Evolutionary conservation across 1,284 basidiomycete species (phyloP).

Genomic region (Fistulina hepatica): DNA sequence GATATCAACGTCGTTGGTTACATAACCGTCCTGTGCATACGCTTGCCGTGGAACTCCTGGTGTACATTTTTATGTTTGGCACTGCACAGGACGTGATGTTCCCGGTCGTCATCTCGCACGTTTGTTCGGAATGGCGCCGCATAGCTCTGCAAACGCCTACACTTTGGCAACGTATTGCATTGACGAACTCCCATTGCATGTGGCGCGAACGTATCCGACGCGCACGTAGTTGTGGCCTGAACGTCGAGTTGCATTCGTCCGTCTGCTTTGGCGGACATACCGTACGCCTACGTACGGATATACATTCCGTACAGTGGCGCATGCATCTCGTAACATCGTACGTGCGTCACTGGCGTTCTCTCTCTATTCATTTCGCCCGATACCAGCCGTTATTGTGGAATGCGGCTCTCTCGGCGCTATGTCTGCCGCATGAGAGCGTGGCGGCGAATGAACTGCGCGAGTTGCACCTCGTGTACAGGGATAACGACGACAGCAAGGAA

Average conservation of each 20-base stretch:
- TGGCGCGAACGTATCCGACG: conserved; percentile 50
- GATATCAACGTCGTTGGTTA: too few species aligned
- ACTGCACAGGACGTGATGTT: conserved; percentile 42
- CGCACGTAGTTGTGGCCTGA: conserved; percentile 45
- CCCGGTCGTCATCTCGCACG: conserved; percentile 49
- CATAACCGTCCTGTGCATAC: too few species aligned
- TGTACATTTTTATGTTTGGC: conserved; percentile 50
- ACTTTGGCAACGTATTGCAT: conserved; percentile 48
- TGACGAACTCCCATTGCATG: conserved; percentile 38
- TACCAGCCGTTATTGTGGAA: conserved; percentile 57
- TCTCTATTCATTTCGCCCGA: conserved; percentile 43
- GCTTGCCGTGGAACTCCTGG: conserved; percentile 51
- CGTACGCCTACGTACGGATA: conserved; percentile 29
- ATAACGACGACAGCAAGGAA: conserved; percentile 56
- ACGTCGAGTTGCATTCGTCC: conserved; percentile 37
- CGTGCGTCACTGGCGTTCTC: conserved; percentile 41
- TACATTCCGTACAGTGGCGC: conserved; percentile 42
- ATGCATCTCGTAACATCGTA: conserved; percentile 37
- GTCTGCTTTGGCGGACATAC: conserved; percentile 19
- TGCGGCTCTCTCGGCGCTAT: conserved; percentile 42
- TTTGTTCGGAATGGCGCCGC: conserved; percentile 50
- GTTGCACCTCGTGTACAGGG: conserved; percentile 45
- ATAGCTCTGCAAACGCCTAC: conserved; percentile 44
- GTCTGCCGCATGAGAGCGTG: conserved; percentile 25
- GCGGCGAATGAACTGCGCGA: conserved; percentile 39